Conservation (phyloP, 148 eudicot species). For the Dysphania ambrosioides region DNA sequence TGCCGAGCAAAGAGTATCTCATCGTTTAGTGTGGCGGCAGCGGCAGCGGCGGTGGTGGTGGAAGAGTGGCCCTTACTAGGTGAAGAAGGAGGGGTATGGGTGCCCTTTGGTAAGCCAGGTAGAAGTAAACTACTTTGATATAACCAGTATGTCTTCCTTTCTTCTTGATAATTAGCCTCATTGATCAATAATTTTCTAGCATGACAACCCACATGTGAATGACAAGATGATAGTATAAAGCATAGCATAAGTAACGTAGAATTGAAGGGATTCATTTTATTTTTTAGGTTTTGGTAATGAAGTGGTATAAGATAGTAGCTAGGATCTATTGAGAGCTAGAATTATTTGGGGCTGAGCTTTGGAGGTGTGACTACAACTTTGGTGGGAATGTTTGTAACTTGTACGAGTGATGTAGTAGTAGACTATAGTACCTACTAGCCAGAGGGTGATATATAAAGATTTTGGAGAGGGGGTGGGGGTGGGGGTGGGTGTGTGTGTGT, state of each 20-base stretch:
- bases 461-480: no score
- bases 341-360: no score
- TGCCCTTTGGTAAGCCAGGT: slow-evolving; percentile 38
- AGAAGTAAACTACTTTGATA: slow-evolving; percentile 16
- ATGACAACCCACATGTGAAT: slow-evolving; percentile 9
- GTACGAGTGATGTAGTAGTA: background rate
- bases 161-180: background rate
- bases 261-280: slow-evolving; percentile 15
- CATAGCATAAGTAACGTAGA: background rate
- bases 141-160: slow-evolving; percentile 1
- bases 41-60: slow-evolving; percentile 14
- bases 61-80: slow-evolving; percentile 38
- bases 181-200: slow-evolving; percentile 15
- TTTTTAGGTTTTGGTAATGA: background rate
- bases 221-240: slow-evolving; percentile 5
- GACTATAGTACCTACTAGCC: no score
- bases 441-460: background rate
- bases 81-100: slow-evolving; percentile 30
- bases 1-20: slow-evolving; percentile 42
- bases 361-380: background rate
- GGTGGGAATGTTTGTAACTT: background rate
- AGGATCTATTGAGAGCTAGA: background rate
- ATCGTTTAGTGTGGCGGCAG: slow-evolving; percentile 9
- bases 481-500: no score
- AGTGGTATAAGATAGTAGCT: background rate